Evolutionary conservation across 352 stramenopile genomes (phyloP).

Genomic region (Phytophthora pinifolia): DNA sequence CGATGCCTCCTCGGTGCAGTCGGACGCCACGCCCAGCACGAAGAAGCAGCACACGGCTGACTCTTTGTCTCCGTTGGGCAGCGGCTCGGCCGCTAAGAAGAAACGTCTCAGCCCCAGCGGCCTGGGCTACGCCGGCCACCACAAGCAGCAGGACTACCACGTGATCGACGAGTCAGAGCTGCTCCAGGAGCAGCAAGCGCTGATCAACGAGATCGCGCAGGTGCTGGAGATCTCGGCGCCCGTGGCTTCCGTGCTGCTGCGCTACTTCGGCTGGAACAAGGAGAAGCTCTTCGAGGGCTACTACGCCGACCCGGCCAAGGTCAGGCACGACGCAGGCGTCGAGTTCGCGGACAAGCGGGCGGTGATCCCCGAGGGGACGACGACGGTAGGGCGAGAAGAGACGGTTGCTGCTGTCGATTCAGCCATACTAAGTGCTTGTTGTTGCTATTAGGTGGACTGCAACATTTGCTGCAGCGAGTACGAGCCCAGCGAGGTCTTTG

Average conservation of each 20-base stretch:
- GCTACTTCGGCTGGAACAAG: conserved; percentile 89
- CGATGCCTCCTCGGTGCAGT: conserved; percentile 25
- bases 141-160: conserved; percentile 61
- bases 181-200: conserved; percentile 56
- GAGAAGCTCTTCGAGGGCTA: conserved; percentile 90
- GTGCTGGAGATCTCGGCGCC: conserved; percentile 71
- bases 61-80: conserved; percentile 43
- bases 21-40: conserved; percentile 19
- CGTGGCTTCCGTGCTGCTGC: conserved; percentile 73
- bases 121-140: conserved; percentile 32
- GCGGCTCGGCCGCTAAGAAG: conserved; percentile 62
- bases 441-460: conserved; percentile 57
- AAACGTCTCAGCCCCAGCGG: conserved; percentile 54
- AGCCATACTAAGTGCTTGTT: conserved; percentile 7
- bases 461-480: conserved; percentile 96
- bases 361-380: conserved; percentile 34
- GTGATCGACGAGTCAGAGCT: conserved; percentile 86
- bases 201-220: conserved; percentile 74
- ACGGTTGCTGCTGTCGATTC: background rate
- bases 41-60: conserved; percentile 39
- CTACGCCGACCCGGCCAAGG: conserved; percentile 67
- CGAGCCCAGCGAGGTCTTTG: conserved; percentile 65
- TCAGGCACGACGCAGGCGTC: conserved; percentile 54
- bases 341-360: conserved; percentile 49
- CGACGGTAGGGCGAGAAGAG: conserved; percentile 33